Evolutionary conservation across 2,329 filamentous ascomycete genomes (phyloP).

Genomic region (Geosmithia morbida): DNA sequence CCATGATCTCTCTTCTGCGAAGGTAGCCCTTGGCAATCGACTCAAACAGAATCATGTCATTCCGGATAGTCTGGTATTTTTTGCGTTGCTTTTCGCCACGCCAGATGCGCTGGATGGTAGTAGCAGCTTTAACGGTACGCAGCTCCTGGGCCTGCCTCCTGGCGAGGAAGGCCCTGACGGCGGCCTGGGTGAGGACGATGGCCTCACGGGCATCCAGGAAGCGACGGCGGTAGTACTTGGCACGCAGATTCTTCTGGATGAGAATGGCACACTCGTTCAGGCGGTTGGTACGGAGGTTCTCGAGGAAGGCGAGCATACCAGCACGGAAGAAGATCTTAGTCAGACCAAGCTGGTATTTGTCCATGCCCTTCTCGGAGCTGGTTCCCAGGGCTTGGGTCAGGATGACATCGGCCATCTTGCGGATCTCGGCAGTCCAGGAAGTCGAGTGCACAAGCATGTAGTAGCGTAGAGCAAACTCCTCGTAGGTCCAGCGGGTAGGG

Average conservation of each 20-base stretch:
- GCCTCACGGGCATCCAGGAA: conserved; percentile 78
- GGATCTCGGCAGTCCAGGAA: conserved; percentile 87
- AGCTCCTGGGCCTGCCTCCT: conserved; percentile 66
- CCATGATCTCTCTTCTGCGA: conserved; percentile 80
- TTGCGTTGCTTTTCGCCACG: conserved; percentile 82
- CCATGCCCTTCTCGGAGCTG: conserved; percentile 56
- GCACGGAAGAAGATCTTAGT: conserved; percentile 99
- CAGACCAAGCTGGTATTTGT: conserved; percentile 94
- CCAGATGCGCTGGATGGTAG: conserved; percentile 91
- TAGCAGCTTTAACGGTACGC: conserved; percentile 73
- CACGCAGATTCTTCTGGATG: conserved; percentile 96
- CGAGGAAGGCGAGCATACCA: conserved; percentile 95
- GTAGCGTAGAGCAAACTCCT: conserved; percentile 93
- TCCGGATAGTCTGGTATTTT: conserved; percentile 61
- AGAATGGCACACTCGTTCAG: conserved; percentile 90
- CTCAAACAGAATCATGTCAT: conserved; percentile 77
- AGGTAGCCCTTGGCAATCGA: conserved; percentile 85
- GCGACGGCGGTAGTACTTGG: conserved; percentile 86
- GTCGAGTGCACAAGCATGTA: conserved; percentile 92
- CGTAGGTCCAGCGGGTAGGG: conserved; percentile 95
- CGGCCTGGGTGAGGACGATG: conserved; percentile 67
- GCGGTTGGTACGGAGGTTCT: conserved; percentile 80
- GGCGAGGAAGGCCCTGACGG: conserved; percentile 63
- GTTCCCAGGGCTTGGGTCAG: conserved; percentile 76
- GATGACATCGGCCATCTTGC: conserved; percentile 87